Percentiles rank a stretch among this genome's conserved stretches.
phyloP scores from a whole-genome alignment of 306 rosid genomes.

The Glycine latifolia region DNA sequence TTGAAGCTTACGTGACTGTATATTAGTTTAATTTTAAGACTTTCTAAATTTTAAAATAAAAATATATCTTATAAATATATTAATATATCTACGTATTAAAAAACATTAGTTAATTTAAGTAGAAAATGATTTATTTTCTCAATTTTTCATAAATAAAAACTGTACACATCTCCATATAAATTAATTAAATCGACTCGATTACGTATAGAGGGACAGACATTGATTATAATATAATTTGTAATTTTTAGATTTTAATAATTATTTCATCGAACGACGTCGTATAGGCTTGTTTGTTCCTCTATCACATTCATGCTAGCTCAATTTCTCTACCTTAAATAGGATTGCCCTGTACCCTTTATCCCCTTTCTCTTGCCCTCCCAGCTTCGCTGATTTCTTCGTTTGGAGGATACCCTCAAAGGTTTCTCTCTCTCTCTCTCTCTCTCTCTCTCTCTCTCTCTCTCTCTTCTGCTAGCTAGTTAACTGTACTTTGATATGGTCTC shows the following conservation, averaged over 20 bases:
- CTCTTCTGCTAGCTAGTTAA: not conserved
- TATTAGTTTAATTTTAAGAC: not conserved
- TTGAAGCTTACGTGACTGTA: not conserved
- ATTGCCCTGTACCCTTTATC: not conserved
- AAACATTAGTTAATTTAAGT: no score
- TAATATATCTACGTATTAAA: no score
- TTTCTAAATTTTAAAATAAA: not conserved
- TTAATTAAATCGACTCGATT: no score
- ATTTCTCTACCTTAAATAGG: conserved; percentile 33
- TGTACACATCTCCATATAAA: no score
- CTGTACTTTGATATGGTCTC: not conserved
- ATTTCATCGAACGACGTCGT: not conserved
- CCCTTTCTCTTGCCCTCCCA: not conserved
- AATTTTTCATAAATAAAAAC: no score
- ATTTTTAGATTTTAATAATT: no score
- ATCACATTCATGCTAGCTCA: not conserved
- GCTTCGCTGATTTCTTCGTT: conserved; percentile 38
- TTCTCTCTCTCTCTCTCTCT: not conserved
- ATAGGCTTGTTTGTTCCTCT: not conserved
- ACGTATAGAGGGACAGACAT: no score
- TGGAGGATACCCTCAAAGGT: conserved; percentile 46
- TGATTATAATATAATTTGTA: no score
- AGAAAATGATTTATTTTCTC: no score
- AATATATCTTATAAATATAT: no score
- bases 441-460: no score